These are phyloP conservation scores for Aspergillus tanneri DNA, from an alignment of 2,329 filamentous ascomycete genomes.

Conservation along the genomic window DNA sequence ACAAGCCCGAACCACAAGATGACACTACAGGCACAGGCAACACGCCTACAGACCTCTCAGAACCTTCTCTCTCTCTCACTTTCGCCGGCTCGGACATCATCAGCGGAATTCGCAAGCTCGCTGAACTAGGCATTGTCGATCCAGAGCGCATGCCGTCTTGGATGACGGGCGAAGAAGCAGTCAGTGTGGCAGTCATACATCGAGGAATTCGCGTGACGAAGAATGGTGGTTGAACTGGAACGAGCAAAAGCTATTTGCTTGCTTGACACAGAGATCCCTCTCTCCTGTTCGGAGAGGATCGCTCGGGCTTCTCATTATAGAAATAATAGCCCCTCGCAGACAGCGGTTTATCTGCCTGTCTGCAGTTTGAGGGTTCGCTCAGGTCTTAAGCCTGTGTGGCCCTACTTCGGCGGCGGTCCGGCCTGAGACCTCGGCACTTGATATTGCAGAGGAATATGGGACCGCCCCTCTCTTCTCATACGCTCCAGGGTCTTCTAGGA, in stretches of 20 bases:
- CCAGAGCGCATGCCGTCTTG: constrained; percentile 79
- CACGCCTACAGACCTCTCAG: constrained; percentile 2
- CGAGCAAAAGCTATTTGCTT: no score
- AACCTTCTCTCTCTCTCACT: constrained; percentile 50
- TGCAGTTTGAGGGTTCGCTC: no score
- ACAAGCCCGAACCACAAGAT: constrained; percentile 24
- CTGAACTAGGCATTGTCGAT: constrained; percentile 70
- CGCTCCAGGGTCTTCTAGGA: no score
- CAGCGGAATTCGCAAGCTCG: constrained; percentile 72
- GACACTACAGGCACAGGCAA: constrained; percentile 16
- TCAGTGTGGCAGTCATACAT: constrained; percentile 69
- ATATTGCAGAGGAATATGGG: no score
- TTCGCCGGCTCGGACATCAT: constrained; percentile 79
- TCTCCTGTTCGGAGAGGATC: background rate
- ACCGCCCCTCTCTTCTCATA: no score
- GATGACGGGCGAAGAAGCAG: constrained; percentile 84
- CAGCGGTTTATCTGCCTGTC: no score
- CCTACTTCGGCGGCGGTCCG: no score
- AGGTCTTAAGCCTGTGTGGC: no score
- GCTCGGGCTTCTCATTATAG: background rate
- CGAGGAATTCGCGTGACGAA: constrained; percentile 49
- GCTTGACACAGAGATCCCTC: background rate
- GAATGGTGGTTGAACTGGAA: constrained; percentile 18
- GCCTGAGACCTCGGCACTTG: no score
- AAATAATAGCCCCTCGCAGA: background rate